Percentiles rank a stretch among this genome's conserved stretches.
Evolutionary conservation across 208 protist species (phyloP).

Genomic region (Leishmania tarentolae): DNA sequence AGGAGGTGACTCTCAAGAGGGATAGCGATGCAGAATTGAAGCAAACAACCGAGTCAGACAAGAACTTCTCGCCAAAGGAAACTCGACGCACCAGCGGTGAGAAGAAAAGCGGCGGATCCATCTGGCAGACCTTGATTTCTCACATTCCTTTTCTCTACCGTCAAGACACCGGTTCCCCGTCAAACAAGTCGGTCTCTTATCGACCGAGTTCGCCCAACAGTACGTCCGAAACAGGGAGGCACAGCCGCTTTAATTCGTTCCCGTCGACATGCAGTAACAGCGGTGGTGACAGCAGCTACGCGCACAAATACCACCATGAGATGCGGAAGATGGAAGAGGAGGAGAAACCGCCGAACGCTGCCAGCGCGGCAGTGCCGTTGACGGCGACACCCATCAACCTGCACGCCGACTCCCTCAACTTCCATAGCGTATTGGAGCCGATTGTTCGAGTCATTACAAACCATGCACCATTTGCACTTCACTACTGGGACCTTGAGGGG

Average conservation of each 20-base stretch:
- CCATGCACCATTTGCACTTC: conserved; percentile 52
- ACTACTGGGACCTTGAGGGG: conserved; percentile 74
- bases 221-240: not conserved
- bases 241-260: not conserved
- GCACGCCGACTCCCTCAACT: conserved; percentile 42
- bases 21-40: not conserved
- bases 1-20: not conserved
- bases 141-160: conserved; percentile 5
- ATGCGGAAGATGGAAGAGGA: not conserved
- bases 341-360: conserved; percentile 23
- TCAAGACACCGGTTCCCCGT: not conserved
- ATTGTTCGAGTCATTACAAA: conserved; percentile 45
- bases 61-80: not conserved
- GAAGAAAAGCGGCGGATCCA: not conserved
- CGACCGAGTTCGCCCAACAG: not conserved
- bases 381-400: conserved; percentile 2
- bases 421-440: conserved; percentile 57
- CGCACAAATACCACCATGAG: not conserved
- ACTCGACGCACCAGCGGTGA: not conserved
- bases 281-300: conserved; percentile 6
- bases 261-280: conserved; percentile 1
- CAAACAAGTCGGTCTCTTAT: not conserved
- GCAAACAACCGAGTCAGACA: no score
- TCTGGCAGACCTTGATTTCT: conserved; percentile 16
- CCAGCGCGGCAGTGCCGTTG: conserved; percentile 15